A percentile compares a stretch with the other conserved stretches of the same genome.
Conservation (phyloP, 2,329 filamentous ascomycete species). For the Tolypocladium tropicale region DNA sequence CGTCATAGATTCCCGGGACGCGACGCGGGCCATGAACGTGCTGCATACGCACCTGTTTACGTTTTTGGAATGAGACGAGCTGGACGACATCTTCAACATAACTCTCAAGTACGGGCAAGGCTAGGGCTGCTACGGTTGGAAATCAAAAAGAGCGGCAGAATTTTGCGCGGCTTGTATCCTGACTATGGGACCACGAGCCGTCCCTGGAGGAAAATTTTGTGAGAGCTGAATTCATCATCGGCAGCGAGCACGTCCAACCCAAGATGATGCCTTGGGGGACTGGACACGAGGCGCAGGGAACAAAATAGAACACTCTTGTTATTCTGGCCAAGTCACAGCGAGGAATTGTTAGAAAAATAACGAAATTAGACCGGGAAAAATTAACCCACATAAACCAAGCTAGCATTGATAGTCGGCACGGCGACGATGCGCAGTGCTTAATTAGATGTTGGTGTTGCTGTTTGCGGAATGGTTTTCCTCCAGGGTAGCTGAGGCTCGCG, state of each 20-base stretch:
- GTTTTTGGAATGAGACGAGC: constrained; percentile 56
- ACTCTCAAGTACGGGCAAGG: background rate
- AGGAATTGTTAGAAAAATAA: background rate
- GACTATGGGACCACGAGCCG: background rate
- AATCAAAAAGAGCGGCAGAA: background rate
- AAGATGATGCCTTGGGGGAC: background rate
- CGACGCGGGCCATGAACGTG: constrained; percentile 88
- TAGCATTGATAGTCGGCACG: background rate
- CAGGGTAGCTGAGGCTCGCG: background rate
- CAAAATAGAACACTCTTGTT: background rate
- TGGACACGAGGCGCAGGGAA: background rate
- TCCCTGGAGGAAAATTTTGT: background rate
- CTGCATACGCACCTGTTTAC: constrained; percentile 95
- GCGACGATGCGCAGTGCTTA: too few relatives aligned
- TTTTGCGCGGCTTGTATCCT: background rate
- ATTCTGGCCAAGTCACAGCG: background rate
- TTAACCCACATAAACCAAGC: background rate
- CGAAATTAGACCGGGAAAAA: background rate
- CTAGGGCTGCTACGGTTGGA: background rate
- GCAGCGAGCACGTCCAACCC: background rate
- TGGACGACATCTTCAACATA: background rate
- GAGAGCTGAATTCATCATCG: background rate
- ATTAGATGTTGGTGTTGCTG: background rate
- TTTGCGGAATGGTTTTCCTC: background rate
- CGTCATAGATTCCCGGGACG: constrained; percentile 85